These are phyloP conservation scores for Umbelopsis sp. DNA, from an alignment of 371 early-diverging fungal species.

Conservation along the genomic window DNA sequence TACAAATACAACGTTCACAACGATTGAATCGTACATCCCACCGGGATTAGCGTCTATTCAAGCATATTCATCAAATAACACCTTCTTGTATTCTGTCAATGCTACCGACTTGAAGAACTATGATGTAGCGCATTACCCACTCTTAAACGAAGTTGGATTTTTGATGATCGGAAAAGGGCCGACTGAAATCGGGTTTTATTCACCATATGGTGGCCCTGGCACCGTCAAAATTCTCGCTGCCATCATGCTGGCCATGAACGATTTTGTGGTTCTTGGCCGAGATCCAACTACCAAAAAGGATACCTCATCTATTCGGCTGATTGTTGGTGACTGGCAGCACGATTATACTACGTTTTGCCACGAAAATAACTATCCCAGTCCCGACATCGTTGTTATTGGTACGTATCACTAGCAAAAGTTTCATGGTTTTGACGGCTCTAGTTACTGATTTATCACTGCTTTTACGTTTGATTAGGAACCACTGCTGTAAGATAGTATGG, in stretches of 20 bases:
- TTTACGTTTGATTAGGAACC: neutral
- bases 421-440: neutral
- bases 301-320: neutral
- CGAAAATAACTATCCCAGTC: neutral
- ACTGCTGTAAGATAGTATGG: neutral
- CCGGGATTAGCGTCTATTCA: neutral
- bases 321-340: conserved; percentile 7
- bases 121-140: neutral
- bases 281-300: neutral
- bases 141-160: neutral
- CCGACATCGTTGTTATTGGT: conserved; percentile 10
- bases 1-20: conserved; percentile 1
- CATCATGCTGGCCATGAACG: conserved; percentile 16
- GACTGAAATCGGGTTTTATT: conserved; percentile 6
- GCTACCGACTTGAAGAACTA: neutral
- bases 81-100: conserved; percentile 5
- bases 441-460: neutral
- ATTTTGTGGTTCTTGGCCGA: neutral
- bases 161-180: neutral
- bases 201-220: conserved; percentile 10
- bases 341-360: conserved; percentile 13
- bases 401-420: neutral
- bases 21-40: neutral
- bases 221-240: neutral
- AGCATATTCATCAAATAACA: neutral